These are phyloP conservation scores for Eucalyptus grandis DNA, from an alignment of 345 rosid genomes.

Conservation along the genomic window DNA sequence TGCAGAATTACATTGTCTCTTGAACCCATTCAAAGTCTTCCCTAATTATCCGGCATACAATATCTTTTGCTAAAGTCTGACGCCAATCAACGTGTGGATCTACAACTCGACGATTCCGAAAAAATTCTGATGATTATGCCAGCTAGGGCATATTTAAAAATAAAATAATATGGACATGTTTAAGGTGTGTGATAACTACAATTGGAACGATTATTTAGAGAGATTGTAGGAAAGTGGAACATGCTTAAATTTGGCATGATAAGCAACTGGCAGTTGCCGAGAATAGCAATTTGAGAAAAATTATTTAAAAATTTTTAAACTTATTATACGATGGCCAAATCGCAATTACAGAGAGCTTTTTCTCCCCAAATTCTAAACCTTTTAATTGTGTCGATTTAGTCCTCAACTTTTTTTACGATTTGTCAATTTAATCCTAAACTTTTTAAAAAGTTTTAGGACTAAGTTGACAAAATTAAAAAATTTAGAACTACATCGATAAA, in stretches of 20 bases:
- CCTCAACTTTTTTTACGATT: too few species aligned
- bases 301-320: too few species aligned
- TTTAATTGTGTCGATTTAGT: too few species aligned
- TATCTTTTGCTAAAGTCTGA: neutral
- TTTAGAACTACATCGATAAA: rapidly evolving
- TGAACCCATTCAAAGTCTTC: neutral
- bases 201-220: neutral
- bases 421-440: too few species aligned
- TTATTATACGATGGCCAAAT: rapidly evolving
- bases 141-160: neutral
- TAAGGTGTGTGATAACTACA: neutral
- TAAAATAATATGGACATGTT: neutral
- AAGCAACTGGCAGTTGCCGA: neutral
- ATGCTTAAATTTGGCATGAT: neutral
- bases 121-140: neutral
- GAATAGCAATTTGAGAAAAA: neutral
- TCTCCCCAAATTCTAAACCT: rapidly evolving
- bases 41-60: neutral
- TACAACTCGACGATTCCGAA: neutral
- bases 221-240: neutral
- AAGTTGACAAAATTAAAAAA: neutral
- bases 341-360: rapidly evolving
- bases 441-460: rapidly evolving
- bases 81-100: neutral
- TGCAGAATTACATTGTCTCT: neutral